Evolutionary conservation across 257 asterid genomes (phyloP), one percentile per base, ranked within the genome.

Genomic region (Solanum boliviense): DNA sequence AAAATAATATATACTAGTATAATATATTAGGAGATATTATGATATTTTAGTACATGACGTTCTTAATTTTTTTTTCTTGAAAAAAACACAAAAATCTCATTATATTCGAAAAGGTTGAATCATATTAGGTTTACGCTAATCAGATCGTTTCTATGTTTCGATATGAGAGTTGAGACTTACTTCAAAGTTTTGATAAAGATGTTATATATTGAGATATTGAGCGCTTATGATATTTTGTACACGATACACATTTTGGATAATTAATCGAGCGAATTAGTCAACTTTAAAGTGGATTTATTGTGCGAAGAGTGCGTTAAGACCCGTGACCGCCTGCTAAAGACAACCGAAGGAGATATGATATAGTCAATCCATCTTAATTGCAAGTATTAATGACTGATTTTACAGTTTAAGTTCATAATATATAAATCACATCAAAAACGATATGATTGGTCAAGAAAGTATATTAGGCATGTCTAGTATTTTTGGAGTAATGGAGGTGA

Each of bases 361-460:
- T 62, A 67, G 9, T 5, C 0, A 1, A 0, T 67, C 9, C 32
- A 67, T 7, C 20, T 16, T 12, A 1, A 67, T 67, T 23, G 5
- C 5, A 67, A 67, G 9, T 13, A 12, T 67, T 67, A 67, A 68
- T 68, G 21, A 13, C 5, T 68, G 11, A 29, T 68, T 68, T n/a
- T 29, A 13, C 1, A 2, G 0, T 29, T 29, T 1, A 1, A 68
- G 29, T 25, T 29, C 18, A 0, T 29, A 25, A 68, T 1, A 1
- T 68, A 68, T 29, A 68, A 29, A 13, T 68, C 23, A 13, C 4
- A 67, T 4, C 1, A 1, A 13, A 27, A 23, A 71, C 21, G 0
- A 18, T 36, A n/a, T n/a, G 35, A 25, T 41, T 6, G 4, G 35
- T 39, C 52, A 0, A 39, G 29, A 76, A 75, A 38, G 56, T 44